phyloP scores from a whole-genome alignment of 2,329 filamentous ascomycete species.

The Pezicula carpinea region DNA sequence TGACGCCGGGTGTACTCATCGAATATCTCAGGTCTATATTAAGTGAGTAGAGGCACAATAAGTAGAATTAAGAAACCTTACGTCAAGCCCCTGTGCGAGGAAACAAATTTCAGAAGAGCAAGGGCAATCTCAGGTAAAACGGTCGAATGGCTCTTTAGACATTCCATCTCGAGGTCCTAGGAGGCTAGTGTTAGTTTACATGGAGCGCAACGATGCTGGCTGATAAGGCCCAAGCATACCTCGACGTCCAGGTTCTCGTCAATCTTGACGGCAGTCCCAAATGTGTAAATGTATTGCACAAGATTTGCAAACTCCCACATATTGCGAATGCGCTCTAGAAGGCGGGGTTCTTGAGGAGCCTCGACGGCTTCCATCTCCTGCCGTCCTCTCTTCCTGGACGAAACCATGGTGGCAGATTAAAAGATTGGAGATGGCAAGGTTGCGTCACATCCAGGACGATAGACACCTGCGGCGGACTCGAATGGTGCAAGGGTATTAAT shows the following conservation, averaged over 20 bases:
- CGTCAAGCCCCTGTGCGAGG: constrained; percentile 89
- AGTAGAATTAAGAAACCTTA: constrained; percentile 44
- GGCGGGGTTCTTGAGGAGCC: constrained; percentile 24
- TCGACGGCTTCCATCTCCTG: constrained; percentile 36
- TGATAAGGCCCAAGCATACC: constrained; percentile 45
- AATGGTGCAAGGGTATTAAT: background rate
- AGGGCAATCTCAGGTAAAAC: constrained; percentile 78
- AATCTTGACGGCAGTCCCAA: constrained; percentile 85
- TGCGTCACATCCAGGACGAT: background rate
- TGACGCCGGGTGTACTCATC: constrained; percentile 91
- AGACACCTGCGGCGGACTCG: background rate
- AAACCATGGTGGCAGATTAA: constrained; percentile 33
- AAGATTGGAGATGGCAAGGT: background rate
- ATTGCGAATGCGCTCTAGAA: constrained; percentile 70
- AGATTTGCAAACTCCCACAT: constrained; percentile 96
- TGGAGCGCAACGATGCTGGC: background rate
- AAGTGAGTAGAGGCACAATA: constrained; percentile 17
- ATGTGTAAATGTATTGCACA: constrained; percentile 89
- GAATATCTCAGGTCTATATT: constrained; percentile 71
- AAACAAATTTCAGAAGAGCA: constrained; percentile 84
- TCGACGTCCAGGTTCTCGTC: constrained; percentile 86
- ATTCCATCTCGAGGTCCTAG: constrained; percentile 85
- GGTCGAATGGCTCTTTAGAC: constrained; percentile 72
- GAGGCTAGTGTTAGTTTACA: constrained; percentile 8
- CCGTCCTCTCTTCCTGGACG: constrained; percentile 43